Base-by-base conservation (phyloP, 306 rosid species). In the Castanospermum australe region DNA sequence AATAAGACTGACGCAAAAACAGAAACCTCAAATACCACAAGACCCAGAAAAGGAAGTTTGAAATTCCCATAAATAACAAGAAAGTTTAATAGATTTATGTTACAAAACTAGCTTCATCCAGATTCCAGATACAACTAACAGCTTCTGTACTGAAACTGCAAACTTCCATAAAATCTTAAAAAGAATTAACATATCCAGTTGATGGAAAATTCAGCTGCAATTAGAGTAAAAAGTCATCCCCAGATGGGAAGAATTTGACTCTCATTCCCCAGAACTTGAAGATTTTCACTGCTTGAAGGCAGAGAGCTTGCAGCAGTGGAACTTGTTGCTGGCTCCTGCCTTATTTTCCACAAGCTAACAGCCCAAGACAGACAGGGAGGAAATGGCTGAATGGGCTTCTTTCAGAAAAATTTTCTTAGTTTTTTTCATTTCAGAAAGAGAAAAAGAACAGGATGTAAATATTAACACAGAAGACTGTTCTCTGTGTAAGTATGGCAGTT, bases 221-320 rank as follows among this genome's bases (percentile, higher is more conserved):
- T 13, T 9, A 73, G 24, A 5, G 62, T n/a, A 71, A 21, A 21
- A 20, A 28, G 42, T 8, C 62, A 33, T 33, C 51, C 7, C 10
- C 24, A 18, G 14, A 28, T 1, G 32, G 32, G 32, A 20, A 59
- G 51, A 68, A 52, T 11, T 9, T n/a, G 30, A 89, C 93, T 91
- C 85, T 87, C 88, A 4, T 77, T 75, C 57, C 88, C 90, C 54
- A 77, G 91, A 88, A 87, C 90, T 88, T 2, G 91, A 90, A 38
- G 95, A 88, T 79, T 84, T 68, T 90, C 95, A 17, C 95, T 90
- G 82, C 95, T 90, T 0, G 95, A 88, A 45, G 92, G 95, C 65
- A 83, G 63, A 73, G 91, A 87, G 76, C 83, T 77, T 11, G 92
- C 92, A 0, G 94, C 92, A 28, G 88, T 39, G 6, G 92, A 82